Evolutionary conservation across 768 basidiomycete genomes (phyloP).

Genomic region (Boletus rex-veris): DNA sequence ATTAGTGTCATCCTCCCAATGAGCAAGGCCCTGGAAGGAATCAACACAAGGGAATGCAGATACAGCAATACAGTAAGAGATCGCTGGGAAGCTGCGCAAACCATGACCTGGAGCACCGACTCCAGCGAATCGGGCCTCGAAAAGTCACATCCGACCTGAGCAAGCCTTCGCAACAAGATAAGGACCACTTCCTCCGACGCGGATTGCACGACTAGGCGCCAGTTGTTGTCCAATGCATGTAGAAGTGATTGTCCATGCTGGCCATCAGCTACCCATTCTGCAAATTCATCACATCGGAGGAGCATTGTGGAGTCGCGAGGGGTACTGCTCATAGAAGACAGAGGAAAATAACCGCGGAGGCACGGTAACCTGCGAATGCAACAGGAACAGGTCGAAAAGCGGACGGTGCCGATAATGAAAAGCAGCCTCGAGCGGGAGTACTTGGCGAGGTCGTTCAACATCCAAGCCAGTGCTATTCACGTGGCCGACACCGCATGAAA

Average conservation of each 20-base stretch:
- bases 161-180: background rate
- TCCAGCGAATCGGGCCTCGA: background rate
- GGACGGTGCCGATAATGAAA: background rate
- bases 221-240: background rate
- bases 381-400: background rate
- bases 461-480: background rate
- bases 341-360: background rate
- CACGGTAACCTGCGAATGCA: background rate
- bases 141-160: background rate
- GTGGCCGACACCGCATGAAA: background rate
- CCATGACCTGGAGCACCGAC: background rate
- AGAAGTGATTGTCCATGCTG: background rate
- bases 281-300: background rate
- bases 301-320: background rate
- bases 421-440: background rate
- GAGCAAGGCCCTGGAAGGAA: background rate
- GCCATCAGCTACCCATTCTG: background rate
- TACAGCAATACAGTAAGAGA: background rate
- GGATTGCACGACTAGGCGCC: background rate
- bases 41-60: background rate
- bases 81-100: background rate
- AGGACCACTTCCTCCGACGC: background rate
- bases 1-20: background rate
- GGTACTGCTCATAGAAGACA: background rate
- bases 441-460: background rate